A percentile compares a stretch with the other conserved stretches of the same genome.
Conservation (phyloP, 2,329 filamentous ascomycete genomes). For the Thielaviopsis populi region DNA sequence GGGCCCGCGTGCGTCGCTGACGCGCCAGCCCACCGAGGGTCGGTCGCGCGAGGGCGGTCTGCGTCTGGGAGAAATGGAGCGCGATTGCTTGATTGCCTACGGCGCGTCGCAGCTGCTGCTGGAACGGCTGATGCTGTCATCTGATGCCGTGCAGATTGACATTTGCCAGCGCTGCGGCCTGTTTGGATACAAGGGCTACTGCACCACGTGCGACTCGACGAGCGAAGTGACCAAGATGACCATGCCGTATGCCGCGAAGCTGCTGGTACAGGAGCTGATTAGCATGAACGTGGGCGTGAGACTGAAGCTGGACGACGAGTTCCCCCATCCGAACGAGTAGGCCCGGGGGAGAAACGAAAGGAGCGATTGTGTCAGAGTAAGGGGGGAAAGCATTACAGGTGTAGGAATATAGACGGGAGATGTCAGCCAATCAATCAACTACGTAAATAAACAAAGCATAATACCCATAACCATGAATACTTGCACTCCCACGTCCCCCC, state of each 20-base stretch:
- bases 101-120: constrained; percentile 83
- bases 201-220: constrained; percentile 78
- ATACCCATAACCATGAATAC: not conserved
- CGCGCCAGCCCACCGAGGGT: constrained; percentile 90
- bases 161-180: constrained; percentile 88
- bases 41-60: constrained; percentile 83
- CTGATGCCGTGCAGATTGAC: constrained; percentile 79
- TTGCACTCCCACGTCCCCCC: not conserved
- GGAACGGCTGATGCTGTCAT: constrained; percentile 87
- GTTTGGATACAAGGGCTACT: constrained; percentile 92
- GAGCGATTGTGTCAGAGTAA: not conserved
- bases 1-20: constrained; percentile 81
- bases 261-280: constrained; percentile 87
- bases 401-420: constrained; percentile 2
- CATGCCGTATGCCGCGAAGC: constrained; percentile 93
- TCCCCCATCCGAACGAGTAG: constrained; percentile 46
- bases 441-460: not conserved
- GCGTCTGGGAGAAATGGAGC: constrained; percentile 94
- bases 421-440: not conserved
- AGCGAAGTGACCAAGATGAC: constrained; percentile 80
- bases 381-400: not conserved
- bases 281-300: constrained; percentile 98
- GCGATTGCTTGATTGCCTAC: constrained; percentile 94
- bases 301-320: constrained; percentile 84
- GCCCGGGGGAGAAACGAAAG: not conserved